phyloP scores from a whole-genome alignment of 2,329 filamentous ascomycete species.

The Aspergillus oerlinghausenensis region DNA sequence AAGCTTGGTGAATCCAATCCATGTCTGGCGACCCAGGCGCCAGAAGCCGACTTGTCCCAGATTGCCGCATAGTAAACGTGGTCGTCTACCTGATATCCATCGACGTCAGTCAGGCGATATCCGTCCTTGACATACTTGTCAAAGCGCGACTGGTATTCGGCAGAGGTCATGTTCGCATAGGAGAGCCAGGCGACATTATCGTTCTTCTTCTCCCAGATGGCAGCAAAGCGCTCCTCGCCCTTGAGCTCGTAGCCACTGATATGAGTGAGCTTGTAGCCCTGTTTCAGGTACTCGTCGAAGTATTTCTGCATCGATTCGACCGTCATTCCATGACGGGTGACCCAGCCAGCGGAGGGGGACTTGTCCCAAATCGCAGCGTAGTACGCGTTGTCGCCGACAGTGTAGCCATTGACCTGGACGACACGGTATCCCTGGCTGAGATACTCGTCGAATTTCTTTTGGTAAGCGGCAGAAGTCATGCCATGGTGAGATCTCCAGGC shows the following conservation, averaged over 20 bases:
- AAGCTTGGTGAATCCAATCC: slow-evolving; percentile 7
- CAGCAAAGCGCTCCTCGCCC: slow-evolving; percentile 8
- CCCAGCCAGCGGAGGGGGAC: slow-evolving; percentile 4
- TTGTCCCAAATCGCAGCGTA: slow-evolving; percentile 13
- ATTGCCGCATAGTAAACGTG: slow-evolving; percentile 8
- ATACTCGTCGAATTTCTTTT: slow-evolving; percentile 10
- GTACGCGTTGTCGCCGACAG: slow-evolving; percentile 1
- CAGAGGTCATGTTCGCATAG: slow-evolving; percentile 2
- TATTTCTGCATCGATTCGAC: slow-evolving; percentile 2
- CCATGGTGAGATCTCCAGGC: slow-evolving; percentile 10
- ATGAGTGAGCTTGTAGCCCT: slow-evolving; percentile 9
- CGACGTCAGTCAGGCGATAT: slow-evolving; percentile 6
- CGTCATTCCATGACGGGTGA: slow-evolving; percentile 6
- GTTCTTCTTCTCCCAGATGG: slow-evolving; percentile 10
- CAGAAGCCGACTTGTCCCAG: slow-evolving; percentile 11
- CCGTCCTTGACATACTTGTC: slow-evolving; percentile 8
- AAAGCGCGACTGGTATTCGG: slow-evolving; percentile 5
- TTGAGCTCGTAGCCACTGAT: slow-evolving; percentile 10
- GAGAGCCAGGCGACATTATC: slow-evolving; percentile 1
- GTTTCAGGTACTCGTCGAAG: slow-evolving; percentile 2
- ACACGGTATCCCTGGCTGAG: slow-evolving; percentile 9
- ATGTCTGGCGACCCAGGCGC: slow-evolving; percentile 9
- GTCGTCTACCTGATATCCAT: slow-evolving; percentile 5
- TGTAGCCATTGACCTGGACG: slow-evolving; percentile 11
- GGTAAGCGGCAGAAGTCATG: slow-evolving; percentile 9